These are phyloP conservation scores for Letharia lupina DNA, from an alignment of 495 filamentous ascomycete species.

Conservation along the genomic window DNA sequence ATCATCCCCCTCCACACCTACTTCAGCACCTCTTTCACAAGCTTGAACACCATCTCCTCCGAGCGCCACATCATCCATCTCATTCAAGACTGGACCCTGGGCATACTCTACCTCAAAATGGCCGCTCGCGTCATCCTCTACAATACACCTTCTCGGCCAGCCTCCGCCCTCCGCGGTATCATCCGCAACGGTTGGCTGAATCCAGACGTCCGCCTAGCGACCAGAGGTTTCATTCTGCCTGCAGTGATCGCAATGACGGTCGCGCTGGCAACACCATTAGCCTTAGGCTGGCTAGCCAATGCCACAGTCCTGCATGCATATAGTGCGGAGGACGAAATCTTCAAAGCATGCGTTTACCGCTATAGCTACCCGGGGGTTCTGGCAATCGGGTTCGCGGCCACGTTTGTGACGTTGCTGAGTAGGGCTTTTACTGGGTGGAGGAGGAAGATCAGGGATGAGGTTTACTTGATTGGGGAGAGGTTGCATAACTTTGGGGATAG, in stretches of 20 bases:
- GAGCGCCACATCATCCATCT: constrained; percentile 67
- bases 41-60: constrained; percentile 5
- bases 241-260: constrained; percentile 46
- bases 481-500: constrained; percentile 83
- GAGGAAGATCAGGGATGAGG: constrained; percentile 79
- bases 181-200: constrained; percentile 71
- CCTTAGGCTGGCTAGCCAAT: constrained; percentile 39
- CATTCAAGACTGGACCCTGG: constrained; percentile 89
- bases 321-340: constrained; percentile 33
- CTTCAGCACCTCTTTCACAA: constrained; percentile 31
- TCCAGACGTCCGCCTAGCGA: constrained; percentile 70
- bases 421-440: constrained; percentile 66
- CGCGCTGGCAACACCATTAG: constrained; percentile 53
- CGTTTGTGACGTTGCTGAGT: constrained; percentile 36
- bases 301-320: constrained; percentile 34
- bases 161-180: constrained; percentile 64
- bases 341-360: constrained; percentile 54
- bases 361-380: constrained; percentile 61
- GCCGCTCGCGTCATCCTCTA: constrained; percentile 61
- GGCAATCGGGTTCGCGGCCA: constrained; percentile 38
- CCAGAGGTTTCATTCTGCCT: constrained; percentile 73
- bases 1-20: constrained; percentile 85
- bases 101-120: constrained; percentile 85
- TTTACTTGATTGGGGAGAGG: constrained; percentile 89
- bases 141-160: constrained; percentile 56